Evolutionary conservation across 257 asterid genomes (phyloP), one percentile per base, ranked within the genome.

Genomic region (Ophiorrhiza pumila): DNA sequence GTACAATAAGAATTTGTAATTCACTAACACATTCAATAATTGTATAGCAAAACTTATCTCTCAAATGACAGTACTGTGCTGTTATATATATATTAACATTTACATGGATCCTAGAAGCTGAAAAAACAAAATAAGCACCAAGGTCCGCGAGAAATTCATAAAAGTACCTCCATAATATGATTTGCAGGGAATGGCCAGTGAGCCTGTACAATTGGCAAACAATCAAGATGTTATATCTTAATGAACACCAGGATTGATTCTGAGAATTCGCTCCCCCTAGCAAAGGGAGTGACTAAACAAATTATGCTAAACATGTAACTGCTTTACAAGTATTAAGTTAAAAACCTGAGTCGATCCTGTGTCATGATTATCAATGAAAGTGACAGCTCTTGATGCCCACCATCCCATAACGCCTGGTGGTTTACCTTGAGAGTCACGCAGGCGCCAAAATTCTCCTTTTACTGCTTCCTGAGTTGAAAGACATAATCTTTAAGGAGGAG

Each of bases 371-470:
- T 94, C 99, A 62, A 94, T 87, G 82, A 94, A 94, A 5, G 97
- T 91, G 61, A 90, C 97, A 20, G 97, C 89, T 79, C 97, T 88
- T 70, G 99, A 91, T 72, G 98, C 88, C 97, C 97, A 94, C 99
- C 87, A 88, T 75, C 99, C 99, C 85, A 91, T 66, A 46, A 90
- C 95, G 72, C 99, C 99, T 10, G 99, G 95, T 62, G 97, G 96
- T 80, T 88, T 94, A 66, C 97, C 97, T 43, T 83, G 78, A 72
- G 92, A 49, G 77, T 94, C 99, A 42, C 96, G 90, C 75, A 94
- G 71, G 31, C 97, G 99, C 97, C 97, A 91, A 46, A 87, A 78
- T 78, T 94, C 92, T 72, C 99, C 99, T 83, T 94, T 94, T 56
- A 94, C 93, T 58, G 97, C 97, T 92, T 88, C 88, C 99, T 93